A percentile compares a stretch with the other conserved stretches of the same genome.
Evolutionary conservation across 2,329 filamentous ascomycete species (phyloP).

Genomic region (Fusarium robinianum): DNA sequence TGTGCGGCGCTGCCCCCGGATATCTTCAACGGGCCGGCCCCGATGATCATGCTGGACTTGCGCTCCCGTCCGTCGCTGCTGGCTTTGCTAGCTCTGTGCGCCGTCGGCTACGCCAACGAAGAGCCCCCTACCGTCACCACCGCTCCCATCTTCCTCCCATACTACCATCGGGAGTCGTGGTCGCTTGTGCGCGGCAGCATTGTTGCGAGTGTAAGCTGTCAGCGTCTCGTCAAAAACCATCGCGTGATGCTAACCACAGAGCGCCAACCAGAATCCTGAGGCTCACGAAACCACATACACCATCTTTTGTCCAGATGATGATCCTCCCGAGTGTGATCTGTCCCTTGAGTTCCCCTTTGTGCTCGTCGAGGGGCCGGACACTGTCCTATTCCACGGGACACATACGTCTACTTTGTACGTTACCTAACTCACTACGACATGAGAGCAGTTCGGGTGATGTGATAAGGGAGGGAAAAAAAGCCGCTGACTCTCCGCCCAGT

Average conservation of each 20-base stretch:
- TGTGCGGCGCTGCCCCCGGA: conserved; percentile 16
- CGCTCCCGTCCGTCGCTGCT: conserved; percentile 26
- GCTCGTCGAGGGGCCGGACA: conserved; percentile 51
- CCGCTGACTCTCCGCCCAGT: conserved; percentile 37
- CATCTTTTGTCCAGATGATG: conserved; percentile 52
- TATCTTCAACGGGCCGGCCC: neutral
- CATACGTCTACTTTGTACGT: conserved; percentile 50
- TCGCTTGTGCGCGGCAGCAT: conserved; percentile 51
- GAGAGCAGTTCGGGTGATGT: no score
- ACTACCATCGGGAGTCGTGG: conserved; percentile 50
- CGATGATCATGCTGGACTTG: conserved; percentile 20
- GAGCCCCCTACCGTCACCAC: conserved; percentile 42
- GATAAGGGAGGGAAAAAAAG: no score
- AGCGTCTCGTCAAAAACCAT: neutral
- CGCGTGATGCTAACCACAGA: neutral
- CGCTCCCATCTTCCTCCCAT: conserved; percentile 52
- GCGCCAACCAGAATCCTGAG: conserved; percentile 31
- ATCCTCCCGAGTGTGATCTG: conserved; percentile 49
- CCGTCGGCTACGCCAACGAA: conserved; percentile 26
- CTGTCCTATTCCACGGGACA: conserved; percentile 50
- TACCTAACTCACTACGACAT: no score
- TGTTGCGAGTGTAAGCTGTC: conserved; percentile 46
- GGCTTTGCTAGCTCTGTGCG: conserved; percentile 34
- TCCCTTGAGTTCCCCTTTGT: conserved; percentile 53
- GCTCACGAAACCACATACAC: conserved; percentile 51